phyloP scores from a whole-genome alignment of 768 basidiomycete genomes.

The Rhizopogon sp. region DNA sequence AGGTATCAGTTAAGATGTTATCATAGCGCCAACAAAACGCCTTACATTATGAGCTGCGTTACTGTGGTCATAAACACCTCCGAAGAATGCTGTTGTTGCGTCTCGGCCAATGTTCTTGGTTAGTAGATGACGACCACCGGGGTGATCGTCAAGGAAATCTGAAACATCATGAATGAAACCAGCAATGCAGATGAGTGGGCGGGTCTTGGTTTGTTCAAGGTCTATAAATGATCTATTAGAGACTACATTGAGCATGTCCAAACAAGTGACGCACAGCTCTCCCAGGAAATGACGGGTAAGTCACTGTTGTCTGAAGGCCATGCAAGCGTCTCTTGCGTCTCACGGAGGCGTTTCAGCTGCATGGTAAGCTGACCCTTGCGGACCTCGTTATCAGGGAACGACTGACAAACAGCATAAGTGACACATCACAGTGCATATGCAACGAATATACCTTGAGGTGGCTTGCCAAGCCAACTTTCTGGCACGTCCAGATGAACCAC shows the following conservation, averaged over 20 bases:
- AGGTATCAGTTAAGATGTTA: slow-evolving; percentile 1
- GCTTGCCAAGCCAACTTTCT: slow-evolving; percentile 43
- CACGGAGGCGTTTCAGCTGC: slow-evolving; percentile 83
- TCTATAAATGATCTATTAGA: slow-evolving; percentile 34
- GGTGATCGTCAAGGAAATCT: slow-evolving; percentile 84
- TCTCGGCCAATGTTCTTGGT: slow-evolving; percentile 86
- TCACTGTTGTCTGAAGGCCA: slow-evolving; percentile 80
- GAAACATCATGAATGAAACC: slow-evolving; percentile 93
- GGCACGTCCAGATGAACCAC: slow-evolving; percentile 68
- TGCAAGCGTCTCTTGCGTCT: slow-evolving; percentile 65
- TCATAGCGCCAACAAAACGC: background rate
- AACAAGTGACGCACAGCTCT: slow-evolving; percentile 55
- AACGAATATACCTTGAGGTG: slow-evolving; percentile 45
- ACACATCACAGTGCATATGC: background rate
- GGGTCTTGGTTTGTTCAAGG: slow-evolving; percentile 72
- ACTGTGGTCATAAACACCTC: slow-evolving; percentile 85
- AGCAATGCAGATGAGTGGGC: slow-evolving; percentile 80
- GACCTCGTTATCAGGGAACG: slow-evolving; percentile 68
- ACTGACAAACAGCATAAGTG: slow-evolving; percentile 13
- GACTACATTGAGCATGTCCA: background rate
- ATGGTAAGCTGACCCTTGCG: slow-evolving; percentile 90
- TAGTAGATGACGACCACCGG: slow-evolving; percentile 82
- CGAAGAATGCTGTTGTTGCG: slow-evolving; percentile 92
- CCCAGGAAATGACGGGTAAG: slow-evolving; percentile 82
- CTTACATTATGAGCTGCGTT: slow-evolving; percentile 83